Evolutionary conservation across 2,329 filamentous ascomycete genomes (phyloP), one percentile per base, ranked within the genome.

Genomic region (Paraconiothyrium brasiliense): DNA sequence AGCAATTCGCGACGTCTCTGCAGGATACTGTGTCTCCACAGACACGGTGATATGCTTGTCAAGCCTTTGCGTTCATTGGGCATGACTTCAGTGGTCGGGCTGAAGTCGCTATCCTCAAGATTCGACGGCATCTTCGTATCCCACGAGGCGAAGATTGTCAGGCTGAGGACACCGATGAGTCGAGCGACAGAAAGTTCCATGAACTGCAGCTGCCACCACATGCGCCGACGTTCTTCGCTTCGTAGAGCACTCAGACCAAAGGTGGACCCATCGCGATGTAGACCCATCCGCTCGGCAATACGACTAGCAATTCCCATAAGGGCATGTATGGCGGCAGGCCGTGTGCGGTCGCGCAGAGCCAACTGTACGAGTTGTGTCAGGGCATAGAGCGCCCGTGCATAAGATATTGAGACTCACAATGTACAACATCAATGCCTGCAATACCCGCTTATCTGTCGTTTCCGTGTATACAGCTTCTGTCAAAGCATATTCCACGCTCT

Each of bases 181-280:
- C 39, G 39, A 3, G 39, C 14, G 39, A 16, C 14, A 41, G 39
- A 14, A 7, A 41, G 39, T 41, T 41, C 39, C 39, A 41, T 41
- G 34, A 39, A 52, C 35, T 41, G 39, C 20, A 52, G 49, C 9
- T 39, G 34, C 49, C 49, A 52, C 49, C 49, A 52, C 1, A 41
- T 32, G 13, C 49, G 49, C 49, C 49, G 49, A 35, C 49, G 16
- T 34, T 35, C 32, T 39, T 52, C 49, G 20, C 27, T 52, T 20
- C 32, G 27, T n/a, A 52, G 13, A 8, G 35, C 27, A 16, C 27
- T 20, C 30, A 52, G 34, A 10, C 49, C 49, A 14, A 52, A 34
- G n/a, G 35, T 27, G 6, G 20, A 20, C 7, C 49, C 49, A 27
- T 52, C 49, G 20, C 35, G 49, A 39, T 52, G 49, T 14, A 52